These are phyloP conservation scores for Volvox africanus DNA, from an alignment of 139 green algal genomes.

Conservation along the genomic window DNA sequence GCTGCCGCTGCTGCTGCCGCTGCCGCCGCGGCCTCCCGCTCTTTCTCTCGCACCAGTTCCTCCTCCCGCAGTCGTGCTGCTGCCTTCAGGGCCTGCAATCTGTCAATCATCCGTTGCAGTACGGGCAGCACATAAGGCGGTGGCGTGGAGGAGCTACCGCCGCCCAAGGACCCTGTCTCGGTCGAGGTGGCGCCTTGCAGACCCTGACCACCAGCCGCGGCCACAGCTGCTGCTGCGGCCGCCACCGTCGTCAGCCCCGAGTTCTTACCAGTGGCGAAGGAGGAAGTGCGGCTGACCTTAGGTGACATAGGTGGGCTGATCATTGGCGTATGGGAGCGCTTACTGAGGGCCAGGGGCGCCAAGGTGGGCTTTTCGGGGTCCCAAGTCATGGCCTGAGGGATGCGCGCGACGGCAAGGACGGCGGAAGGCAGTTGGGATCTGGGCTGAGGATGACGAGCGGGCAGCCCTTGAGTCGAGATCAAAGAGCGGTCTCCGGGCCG, in stretches of 20 bases:
- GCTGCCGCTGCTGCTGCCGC: not conserved
- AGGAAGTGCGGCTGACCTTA: constrained; percentile 33
- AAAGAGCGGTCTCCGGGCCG: too few species aligned
- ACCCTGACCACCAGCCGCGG: not conserved
- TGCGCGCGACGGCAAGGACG: not conserved
- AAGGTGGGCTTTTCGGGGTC: constrained; percentile 58
- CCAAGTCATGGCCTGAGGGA: constrained; percentile 76
- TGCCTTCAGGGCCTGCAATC: constrained; percentile 22
- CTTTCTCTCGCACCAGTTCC: not conserved
- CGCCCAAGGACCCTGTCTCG: not conserved
- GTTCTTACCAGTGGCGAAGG: not conserved
- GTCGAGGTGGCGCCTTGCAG: not conserved
- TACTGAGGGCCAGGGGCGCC: constrained; percentile 10
- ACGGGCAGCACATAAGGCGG: constrained; percentile 31
- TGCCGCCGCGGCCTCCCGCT: not conserved
- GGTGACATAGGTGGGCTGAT: constrained; percentile 44
- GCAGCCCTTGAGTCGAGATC: too few species aligned
- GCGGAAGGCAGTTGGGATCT: too few species aligned
- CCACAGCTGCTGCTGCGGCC: not conserved
- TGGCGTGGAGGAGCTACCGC: not conserved
- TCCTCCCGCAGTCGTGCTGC: constrained; percentile 2
- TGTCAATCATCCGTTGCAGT: constrained; percentile 26
- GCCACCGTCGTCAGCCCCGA: not conserved
- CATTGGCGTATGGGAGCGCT: constrained; percentile 43
- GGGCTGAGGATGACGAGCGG: too few species aligned